A percentile compares a stretch with the other conserved stretches of the same genome.
These are phyloP conservation scores for Penicillium pancosmium DNA, from an alignment of 495 filamentous ascomycete species.

Conservation along the genomic window DNA sequence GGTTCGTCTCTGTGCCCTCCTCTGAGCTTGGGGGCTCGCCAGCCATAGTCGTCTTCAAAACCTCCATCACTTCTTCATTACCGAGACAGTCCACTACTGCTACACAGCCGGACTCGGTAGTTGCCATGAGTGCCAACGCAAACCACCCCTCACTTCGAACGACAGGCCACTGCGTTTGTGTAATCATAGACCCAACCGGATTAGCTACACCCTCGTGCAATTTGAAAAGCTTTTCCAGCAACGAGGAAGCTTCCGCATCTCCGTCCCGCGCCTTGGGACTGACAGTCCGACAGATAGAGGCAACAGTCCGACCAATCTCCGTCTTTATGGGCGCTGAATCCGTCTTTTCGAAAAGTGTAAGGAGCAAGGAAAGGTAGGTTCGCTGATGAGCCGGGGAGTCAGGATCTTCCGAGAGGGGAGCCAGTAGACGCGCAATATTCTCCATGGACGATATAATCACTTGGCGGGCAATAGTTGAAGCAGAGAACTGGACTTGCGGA, in stretches of 20 bases:
- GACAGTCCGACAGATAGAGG: slow-evolving; percentile 65
- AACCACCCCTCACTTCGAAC: slow-evolving; percentile 76
- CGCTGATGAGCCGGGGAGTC: slow-evolving; percentile 41
- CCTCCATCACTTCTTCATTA: slow-evolving; percentile 45
- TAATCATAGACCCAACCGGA: slow-evolving; percentile 63
- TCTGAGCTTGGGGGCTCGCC: slow-evolving; percentile 23
- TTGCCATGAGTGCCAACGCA: slow-evolving; percentile 71
- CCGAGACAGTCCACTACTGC: slow-evolving; percentile 54
- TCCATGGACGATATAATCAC: slow-evolving; percentile 59
- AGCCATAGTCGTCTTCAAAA: slow-evolving; percentile 57
- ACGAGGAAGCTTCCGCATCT: slow-evolving; percentile 18
- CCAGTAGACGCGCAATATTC: slow-evolving; percentile 57
- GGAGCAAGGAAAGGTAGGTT: slow-evolving; percentile 63
- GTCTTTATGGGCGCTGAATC: slow-evolving; percentile 68
- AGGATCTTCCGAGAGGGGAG: slow-evolving; percentile 38
- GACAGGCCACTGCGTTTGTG: slow-evolving; percentile 68
- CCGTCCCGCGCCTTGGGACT: slow-evolving; percentile 40
- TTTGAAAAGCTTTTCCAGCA: slow-evolving; percentile 54
- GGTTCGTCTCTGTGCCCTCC: slow-evolving; percentile 23
- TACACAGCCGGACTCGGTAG: slow-evolving; percentile 48
- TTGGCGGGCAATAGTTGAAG: slow-evolving; percentile 67
- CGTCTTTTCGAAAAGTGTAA: slow-evolving; percentile 58
- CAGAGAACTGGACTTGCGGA: slow-evolving; percentile 71
- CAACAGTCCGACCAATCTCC: slow-evolving; percentile 69
- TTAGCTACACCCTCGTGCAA: slow-evolving; percentile 53